Evolutionary conservation across 306 rosid genomes (phyloP), one percentile per base, ranked within the genome.

Genomic region (Cicer cuneatum): DNA sequence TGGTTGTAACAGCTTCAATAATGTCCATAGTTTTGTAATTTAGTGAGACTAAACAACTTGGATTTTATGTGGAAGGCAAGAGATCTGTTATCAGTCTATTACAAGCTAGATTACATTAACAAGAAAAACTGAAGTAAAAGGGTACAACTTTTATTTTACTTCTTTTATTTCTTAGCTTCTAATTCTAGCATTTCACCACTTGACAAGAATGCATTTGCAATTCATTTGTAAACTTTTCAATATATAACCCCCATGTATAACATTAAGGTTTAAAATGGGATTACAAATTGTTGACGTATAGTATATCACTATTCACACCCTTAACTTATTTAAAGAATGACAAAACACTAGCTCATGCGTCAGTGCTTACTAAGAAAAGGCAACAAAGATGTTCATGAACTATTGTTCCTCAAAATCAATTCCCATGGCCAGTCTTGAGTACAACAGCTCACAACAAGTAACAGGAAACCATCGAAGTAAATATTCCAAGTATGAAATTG

Each of bases 381-480:
- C 49, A 69, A 59, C 47, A 16, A 64, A 70, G 47, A 75, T 81
- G 73, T 54, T 38, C 43, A 62, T 24, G 33, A 24, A 24, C 33
- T 24, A 24, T 24, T 24, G 33, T 24, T 24, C 33, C 33, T 24
- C 33, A 24, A 24, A 24, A 24, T 24, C 52, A 71, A 78, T 63
- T 66, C 35, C 56, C 57, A 73, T 19, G 74, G 40, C n/a, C 16
- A 77, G 14, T 66, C 29, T 52, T 73, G 48, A 72, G 47, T 18
- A 65, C 19, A 51, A 78, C 59, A 57, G n/a, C 46, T 33, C 15
- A 13, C 14, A 43, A 19, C 37, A 76, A 79, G 68, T 43, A 62
- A 69, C 76, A 64, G 1, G 48, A 56, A 74, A 53, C 39, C 72
- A 66, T 70, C 69, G 8, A 67, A 10, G 48, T 14, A 51, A 49